These are phyloP conservation scores for Podochytrium sp. DNA, from an alignment of 192 early-diverging fungal genomes.

Conservation along the genomic window DNA sequence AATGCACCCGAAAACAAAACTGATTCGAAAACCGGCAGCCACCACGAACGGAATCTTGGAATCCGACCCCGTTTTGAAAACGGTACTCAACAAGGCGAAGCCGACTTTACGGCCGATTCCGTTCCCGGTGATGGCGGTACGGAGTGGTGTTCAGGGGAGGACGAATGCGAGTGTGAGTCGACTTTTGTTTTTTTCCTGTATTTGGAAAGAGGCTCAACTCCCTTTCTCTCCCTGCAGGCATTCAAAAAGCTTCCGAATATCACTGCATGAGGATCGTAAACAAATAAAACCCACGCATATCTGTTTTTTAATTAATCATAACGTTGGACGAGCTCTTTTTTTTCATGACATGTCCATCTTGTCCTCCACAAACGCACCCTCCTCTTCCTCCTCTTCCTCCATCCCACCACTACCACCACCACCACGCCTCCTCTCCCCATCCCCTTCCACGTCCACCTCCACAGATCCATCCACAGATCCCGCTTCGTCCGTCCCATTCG, in stretches of 20 bases:
- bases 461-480: neutral
- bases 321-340: neutral
- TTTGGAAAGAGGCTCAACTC: too few species aligned
- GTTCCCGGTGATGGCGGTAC: constrained; percentile 16
- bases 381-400: constrained; percentile 22
- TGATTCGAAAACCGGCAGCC: too few species aligned
- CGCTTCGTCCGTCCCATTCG: neutral
- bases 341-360: constrained; percentile 11
- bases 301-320: neutral
- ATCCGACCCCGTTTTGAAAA: constrained; percentile 14
- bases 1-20: too few species aligned
- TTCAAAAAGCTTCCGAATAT: constrained; percentile 10
- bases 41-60: too few species aligned
- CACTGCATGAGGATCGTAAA: neutral
- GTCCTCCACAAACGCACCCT: neutral
- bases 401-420: neutral
- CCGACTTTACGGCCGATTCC: constrained; percentile 26
- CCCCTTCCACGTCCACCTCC: neutral
- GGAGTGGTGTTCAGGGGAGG: too few species aligned
- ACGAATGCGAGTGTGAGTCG: too few species aligned
- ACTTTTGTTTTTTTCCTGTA: too few species aligned
- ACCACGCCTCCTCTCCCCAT: neutral
- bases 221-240: too few species aligned
- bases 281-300: neutral
- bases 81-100: constrained; percentile 24